Percentiles rank a stretch among this genome's conserved stretches.
Evolutionary conservation across 176 grass and related monocot species (phyloP).

Genomic region (Oryza punctata): DNA sequence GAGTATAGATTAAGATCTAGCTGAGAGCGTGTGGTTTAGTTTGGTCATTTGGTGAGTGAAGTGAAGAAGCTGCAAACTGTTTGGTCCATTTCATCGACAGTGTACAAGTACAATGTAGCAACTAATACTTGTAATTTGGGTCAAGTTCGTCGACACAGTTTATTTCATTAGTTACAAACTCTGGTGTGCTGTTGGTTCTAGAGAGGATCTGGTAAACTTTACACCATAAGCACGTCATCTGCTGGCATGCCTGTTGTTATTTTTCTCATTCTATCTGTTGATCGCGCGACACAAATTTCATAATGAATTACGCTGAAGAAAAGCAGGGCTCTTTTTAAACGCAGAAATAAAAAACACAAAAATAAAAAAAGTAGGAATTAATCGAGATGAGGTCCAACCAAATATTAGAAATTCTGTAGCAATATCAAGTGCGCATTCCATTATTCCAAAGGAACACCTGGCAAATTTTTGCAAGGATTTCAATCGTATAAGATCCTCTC

Average conservation of each 20-base stretch:
- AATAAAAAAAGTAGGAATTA: too few species aligned
- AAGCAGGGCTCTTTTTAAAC: too few species aligned
- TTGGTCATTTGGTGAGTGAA: background rate
- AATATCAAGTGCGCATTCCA: too few species aligned
- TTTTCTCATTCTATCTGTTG: background rate
- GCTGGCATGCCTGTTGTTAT: background rate
- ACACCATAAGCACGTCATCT: background rate
- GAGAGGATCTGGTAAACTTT: background rate
- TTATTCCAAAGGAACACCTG: too few species aligned
- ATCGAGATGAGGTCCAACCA: too few species aligned
- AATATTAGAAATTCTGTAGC: too few species aligned
- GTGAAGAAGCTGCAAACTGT: slow-evolving; percentile 4
- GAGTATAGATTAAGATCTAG: slow-evolving; percentile 9
- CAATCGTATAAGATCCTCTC: too few species aligned
- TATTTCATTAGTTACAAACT: background rate
- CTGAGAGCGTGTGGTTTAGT: background rate
- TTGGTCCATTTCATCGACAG: background rate
- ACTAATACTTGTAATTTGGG: background rate
- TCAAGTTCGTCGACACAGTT: background rate
- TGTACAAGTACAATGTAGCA: background rate
- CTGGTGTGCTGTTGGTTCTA: background rate
- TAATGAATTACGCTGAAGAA: too few species aligned
- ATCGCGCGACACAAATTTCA: background rate
- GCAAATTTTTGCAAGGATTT: too few species aligned
- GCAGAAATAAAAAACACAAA: too few species aligned